Percentiles rank a stretch among this genome's conserved stretches.
Evolutionary conservation across 257 asterid species (phyloP).

Genomic region (Paraleonurus japonicus): DNA sequence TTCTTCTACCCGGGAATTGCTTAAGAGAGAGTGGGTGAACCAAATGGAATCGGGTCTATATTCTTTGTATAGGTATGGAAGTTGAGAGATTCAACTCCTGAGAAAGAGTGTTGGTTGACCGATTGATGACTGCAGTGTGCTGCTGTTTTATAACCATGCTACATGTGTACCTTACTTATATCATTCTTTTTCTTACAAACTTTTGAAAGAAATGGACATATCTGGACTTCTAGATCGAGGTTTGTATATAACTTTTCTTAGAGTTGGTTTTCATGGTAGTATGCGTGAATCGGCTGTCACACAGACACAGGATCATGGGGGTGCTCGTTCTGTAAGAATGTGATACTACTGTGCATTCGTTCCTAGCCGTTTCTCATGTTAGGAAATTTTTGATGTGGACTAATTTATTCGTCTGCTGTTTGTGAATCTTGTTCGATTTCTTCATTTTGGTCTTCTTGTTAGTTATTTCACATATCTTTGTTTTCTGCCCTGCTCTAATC

Average conservation of each 20-base stretch:
- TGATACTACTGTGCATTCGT: constrained; percentile 24
- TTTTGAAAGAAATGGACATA: constrained; percentile 34
- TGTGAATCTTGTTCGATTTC: constrained; percentile 28
- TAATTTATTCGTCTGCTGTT: constrained; percentile 31
- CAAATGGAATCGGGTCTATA: background rate
- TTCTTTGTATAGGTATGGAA: constrained; percentile 39
- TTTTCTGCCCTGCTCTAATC: background rate
- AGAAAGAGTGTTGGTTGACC: constrained; percentile 35
- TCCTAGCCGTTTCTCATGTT: constrained; percentile 33
- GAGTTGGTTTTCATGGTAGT: constrained; percentile 31
- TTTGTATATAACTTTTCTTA: constrained; percentile 46
- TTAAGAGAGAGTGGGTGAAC: constrained; percentile 57
- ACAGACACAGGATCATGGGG: constrained; percentile 20
- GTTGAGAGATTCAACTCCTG: constrained; percentile 37
- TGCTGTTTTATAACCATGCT: constrained; percentile 42
- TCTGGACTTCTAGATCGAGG: constrained; percentile 49
- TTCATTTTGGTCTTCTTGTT: background rate
- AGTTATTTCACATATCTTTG: background rate
- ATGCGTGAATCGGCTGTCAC: constrained; percentile 14
- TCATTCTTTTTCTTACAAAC: constrained; percentile 42
- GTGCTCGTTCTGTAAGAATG: constrained; percentile 24
- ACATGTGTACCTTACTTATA: constrained; percentile 38
- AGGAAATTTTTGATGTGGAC: constrained; percentile 47
- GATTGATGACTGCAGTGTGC: constrained; percentile 43
- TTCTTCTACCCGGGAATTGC: constrained; percentile 84